Base-by-base conservation (phyloP, 2,329 filamentous ascomycete genomes). In the Calycina herbarum region DNA sequence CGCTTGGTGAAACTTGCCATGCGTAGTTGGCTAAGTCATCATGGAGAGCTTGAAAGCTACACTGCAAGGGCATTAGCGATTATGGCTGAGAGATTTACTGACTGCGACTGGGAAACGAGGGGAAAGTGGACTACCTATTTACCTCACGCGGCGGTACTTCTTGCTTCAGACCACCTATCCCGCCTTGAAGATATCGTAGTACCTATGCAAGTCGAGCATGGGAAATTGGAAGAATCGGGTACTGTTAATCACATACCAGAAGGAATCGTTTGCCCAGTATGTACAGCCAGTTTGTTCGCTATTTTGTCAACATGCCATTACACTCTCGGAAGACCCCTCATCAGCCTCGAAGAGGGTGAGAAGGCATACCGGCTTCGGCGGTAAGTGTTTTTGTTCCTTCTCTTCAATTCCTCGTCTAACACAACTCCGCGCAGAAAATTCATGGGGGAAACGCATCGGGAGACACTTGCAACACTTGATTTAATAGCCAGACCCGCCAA, bases 1-100 rank as follows among this genome's bases (percentile, higher is more conserved):
- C 58, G 61, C 24, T 59, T 71, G 17, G 67, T 70, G 10, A 66
- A 68, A 38, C 58, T 71, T n/a, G 62, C 66, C 38, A 74, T 68
- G 20, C 61, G 64, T 42, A 67, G 64, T 59, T 73, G 69, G 72
- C 63, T 73, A 24, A 59, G 51, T 63, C 27, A 31, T n/a, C 42
- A 69, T 15, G 59, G 40, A 2, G 27, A 68, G 31, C 2, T 65
- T 2, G 61, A 67, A 38, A 59, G 35, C 11, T 59, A 48, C 8
- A 57, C 60, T 4, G 48, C 60, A 33, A n/a, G 33, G 35, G 48
- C 60, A 3, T 33, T 62, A 40, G 5, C 42, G 29, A 62, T 29
- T 6, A 56, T 62, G 42, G 48, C 48, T 8, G 45, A 56, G 33
- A 17, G 29, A 35, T 56, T 56, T 45, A 62, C 60, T 20, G 60